phyloP scores from a whole-genome alignment of 176 grass and related monocot species.

The Eleusine indica region DNA sequence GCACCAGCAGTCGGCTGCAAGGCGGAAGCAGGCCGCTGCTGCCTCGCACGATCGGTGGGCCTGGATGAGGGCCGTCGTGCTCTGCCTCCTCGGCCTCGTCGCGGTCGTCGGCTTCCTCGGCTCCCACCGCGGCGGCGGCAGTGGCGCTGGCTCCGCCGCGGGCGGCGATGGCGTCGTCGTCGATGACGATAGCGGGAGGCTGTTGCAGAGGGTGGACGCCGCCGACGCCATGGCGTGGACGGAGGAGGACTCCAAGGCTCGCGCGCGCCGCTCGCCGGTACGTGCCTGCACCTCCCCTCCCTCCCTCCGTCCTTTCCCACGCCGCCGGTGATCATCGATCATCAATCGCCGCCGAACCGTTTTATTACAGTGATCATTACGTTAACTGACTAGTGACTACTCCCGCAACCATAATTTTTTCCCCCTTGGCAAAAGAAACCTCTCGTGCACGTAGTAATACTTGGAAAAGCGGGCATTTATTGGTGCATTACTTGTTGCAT shows the following conservation, averaged over 20 bases:
- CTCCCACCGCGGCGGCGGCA: constrained; percentile 41
- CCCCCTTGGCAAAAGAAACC: not conserved
- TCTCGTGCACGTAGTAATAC: not conserved
- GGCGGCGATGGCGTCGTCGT: not conserved
- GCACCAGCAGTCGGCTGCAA: too few species aligned
- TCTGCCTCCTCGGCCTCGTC: constrained; percentile 61
- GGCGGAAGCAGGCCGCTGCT: constrained; percentile 23
- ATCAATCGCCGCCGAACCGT: not conserved
- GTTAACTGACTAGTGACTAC: not conserved
- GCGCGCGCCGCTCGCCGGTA: constrained; percentile 32
- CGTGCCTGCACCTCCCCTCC: too few species aligned
- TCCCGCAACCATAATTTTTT: not conserved
- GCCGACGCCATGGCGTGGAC: constrained; percentile 59
- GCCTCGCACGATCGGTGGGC: not conserved
- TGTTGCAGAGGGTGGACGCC: constrained; percentile 51
- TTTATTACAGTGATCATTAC: constrained; percentile 22
- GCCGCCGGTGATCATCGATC: constrained; percentile 31
- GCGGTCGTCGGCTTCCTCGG: constrained; percentile 47
- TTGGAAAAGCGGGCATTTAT: constrained; percentile 21
- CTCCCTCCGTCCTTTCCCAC: too few species aligned
- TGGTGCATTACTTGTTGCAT: not conserved
- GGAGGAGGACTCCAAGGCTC: constrained; percentile 45
- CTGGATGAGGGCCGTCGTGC: constrained; percentile 59
- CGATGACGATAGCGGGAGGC: constrained; percentile 21
- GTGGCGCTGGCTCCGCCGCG: too few species aligned